Evolutionary conservation across 805 yeast species (phyloP), one percentile per base, ranked within the genome.

Genomic region (Lipomyces lipofer): DNA sequence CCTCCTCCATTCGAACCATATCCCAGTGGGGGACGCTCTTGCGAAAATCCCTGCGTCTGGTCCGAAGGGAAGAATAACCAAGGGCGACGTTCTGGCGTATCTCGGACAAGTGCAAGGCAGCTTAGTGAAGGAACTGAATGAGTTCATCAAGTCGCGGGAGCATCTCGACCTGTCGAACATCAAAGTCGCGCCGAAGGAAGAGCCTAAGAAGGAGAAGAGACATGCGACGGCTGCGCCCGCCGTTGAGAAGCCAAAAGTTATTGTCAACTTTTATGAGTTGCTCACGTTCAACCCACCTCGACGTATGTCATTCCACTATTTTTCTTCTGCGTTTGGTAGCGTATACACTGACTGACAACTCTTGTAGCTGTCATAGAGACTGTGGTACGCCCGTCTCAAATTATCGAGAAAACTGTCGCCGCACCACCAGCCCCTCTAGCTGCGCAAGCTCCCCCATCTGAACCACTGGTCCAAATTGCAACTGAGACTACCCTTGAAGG

Each of bases 11-110:
- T 75, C 75, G 54, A 78, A 88, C 66, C 69, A 77, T 50, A 83
- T 92, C 54, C 78, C 92, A 1, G 71, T 69, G 52, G 85, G 78
- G 39, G 92, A 86, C 24, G 97, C 96, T 1, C 58, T 86, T 19
- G 65, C 74, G 7, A 82, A 84, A 59, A 88, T 92, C 64, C 74
- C 80, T 38, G 95, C 97, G 6, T 78, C 95, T 0, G 99, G 98
- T 19, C 95, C 95, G 27, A 78, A 83, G 52, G 98, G 98, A 8
- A 79, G 96, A 66, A 69, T 92, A 38, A 76, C 92, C 60, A 88
- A 86, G 72, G 98, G 98, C 59, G 99, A 92, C 69, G 92, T 91
- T 1, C 76, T 91, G 61, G 94, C 95, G 0, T 83, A 81, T 67
- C 66, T 91, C 49, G 97, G 98, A 27, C 71, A 79, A 57, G 86